Conservation (phyloP, 169 alveolate species). For the Eimeria maxima region DNA sequence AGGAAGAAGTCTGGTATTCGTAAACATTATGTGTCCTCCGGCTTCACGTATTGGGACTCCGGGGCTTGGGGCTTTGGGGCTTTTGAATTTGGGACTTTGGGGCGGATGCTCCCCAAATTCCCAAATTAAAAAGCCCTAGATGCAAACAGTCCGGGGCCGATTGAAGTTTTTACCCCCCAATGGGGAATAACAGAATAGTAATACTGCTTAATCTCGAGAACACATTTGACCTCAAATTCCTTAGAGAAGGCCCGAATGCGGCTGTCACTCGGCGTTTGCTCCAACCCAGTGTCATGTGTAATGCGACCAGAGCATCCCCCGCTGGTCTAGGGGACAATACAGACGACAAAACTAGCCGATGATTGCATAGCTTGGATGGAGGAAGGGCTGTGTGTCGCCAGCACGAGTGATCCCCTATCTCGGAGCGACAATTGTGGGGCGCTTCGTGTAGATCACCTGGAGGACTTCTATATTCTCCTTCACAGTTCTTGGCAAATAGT, state of each 20-base stretch:
- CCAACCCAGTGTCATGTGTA: background rate
- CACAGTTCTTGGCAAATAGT: background rate
- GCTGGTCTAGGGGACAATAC: background rate
- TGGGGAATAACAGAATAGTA: background rate
- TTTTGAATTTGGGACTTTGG: no score
- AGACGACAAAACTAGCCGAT: background rate
- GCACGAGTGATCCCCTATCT: background rate
- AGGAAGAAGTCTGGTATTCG: background rate
- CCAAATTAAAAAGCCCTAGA: no score
- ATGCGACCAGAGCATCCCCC: background rate
- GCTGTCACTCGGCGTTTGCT: background rate
- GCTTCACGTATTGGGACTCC: background rate
- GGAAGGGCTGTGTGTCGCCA: background rate
- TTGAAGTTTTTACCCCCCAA: background rate
- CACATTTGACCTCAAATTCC: background rate
- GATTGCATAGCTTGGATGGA: background rate
- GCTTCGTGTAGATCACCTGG: background rate
- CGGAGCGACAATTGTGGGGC: background rate
- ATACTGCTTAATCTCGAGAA: background rate
- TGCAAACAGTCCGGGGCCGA: background rate
- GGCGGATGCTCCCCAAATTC: no score
- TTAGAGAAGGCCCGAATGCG: background rate
- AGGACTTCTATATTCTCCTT: background rate
- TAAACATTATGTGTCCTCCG: background rate
- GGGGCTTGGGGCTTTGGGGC: conserved; percentile 22